phyloP scores from a whole-genome alignment of 108 stramenopile genomes.

The Discostella pseudostelligera region DNA sequence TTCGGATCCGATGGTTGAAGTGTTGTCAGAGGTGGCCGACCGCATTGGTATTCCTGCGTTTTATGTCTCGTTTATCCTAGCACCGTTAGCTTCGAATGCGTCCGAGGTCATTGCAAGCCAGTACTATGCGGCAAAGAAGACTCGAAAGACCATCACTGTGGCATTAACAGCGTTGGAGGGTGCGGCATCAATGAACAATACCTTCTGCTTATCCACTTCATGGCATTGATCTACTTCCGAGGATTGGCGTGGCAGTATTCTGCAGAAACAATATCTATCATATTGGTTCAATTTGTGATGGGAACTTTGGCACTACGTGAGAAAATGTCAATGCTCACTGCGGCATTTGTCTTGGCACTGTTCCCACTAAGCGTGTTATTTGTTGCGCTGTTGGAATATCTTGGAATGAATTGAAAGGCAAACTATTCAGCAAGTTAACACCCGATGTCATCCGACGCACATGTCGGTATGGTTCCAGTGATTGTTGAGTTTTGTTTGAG shows the following conservation, averaged over 20 bases:
- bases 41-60: slow-evolving; percentile 78
- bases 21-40: slow-evolving; percentile 86
- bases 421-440: too few species aligned
- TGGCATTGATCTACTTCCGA: slow-evolving; percentile 89
- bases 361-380: slow-evolving; percentile 86
- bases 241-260: slow-evolving; percentile 95
- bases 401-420: slow-evolving; percentile 70
- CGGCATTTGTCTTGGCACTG: slow-evolving; percentile 57
- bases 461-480: too few species aligned
- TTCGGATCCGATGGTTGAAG: slow-evolving; percentile 98
- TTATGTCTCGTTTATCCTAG: slow-evolving; percentile 96
- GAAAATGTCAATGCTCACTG: slow-evolving; percentile 44
- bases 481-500: too few species aligned
- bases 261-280: slow-evolving; percentile 93
- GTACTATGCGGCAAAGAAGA: slow-evolving; percentile 94
- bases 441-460: too few species aligned
- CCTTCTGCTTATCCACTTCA: slow-evolving; percentile 95
- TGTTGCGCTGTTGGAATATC: slow-evolving; percentile 75
- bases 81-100: slow-evolving; percentile 95
- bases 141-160: slow-evolving; percentile 91
- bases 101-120: slow-evolving; percentile 92
- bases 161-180: slow-evolving; percentile 88
- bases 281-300: slow-evolving; percentile 87
- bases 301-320: slow-evolving; percentile 49
- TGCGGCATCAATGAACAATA: slow-evolving; percentile 99